phyloP scores from a whole-genome alignment of 75 land plant genomes.

The Gnetum montanum region DNA sequence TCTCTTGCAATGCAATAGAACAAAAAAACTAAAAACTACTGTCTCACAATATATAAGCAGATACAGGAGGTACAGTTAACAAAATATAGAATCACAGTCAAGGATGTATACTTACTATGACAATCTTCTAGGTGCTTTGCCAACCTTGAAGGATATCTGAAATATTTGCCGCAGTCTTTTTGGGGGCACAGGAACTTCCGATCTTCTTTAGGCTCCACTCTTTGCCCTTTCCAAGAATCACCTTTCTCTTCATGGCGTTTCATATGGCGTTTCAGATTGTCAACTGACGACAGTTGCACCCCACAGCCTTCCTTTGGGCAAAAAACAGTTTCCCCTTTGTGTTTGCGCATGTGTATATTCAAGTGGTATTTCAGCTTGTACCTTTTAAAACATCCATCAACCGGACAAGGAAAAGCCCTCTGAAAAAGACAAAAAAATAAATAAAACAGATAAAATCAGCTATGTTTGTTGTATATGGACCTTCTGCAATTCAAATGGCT shows the following conservation, averaged over 20 bases:
- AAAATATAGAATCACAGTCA: background rate
- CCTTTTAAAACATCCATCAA: slow-evolving; percentile 43
- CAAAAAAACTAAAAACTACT: background rate
- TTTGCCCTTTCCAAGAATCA: slow-evolving; percentile 21
- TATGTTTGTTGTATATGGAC: too few relatives aligned
- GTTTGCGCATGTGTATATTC: slow-evolving; percentile 52
- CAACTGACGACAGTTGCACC: slow-evolving; percentile 21
- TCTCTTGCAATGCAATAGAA: background rate
- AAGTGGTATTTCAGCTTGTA: slow-evolving; percentile 72
- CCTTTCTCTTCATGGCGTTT: slow-evolving; percentile 30
- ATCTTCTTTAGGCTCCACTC: background rate
- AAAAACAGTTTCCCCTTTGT: slow-evolving; percentile 41
- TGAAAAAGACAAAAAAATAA: slow-evolving; percentile 18
- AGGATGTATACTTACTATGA: slow-evolving; percentile 45
- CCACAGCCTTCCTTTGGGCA: slow-evolving; percentile 58
- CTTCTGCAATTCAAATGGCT: too few relatives aligned
- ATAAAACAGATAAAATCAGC: background rate
- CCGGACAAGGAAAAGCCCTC: slow-evolving; percentile 62
- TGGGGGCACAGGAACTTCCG: slow-evolving; percentile 36
- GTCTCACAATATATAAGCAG: background rate
- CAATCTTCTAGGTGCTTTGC: slow-evolving; percentile 44
- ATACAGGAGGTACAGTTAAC: background rate
- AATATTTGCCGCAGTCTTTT: slow-evolving; percentile 69
- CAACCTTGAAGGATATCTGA: slow-evolving; percentile 52
- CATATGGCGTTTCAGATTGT: slow-evolving; percentile 28